Conservation (phyloP, 768 basidiomycete species). For the Lentinula boryana region DNA sequence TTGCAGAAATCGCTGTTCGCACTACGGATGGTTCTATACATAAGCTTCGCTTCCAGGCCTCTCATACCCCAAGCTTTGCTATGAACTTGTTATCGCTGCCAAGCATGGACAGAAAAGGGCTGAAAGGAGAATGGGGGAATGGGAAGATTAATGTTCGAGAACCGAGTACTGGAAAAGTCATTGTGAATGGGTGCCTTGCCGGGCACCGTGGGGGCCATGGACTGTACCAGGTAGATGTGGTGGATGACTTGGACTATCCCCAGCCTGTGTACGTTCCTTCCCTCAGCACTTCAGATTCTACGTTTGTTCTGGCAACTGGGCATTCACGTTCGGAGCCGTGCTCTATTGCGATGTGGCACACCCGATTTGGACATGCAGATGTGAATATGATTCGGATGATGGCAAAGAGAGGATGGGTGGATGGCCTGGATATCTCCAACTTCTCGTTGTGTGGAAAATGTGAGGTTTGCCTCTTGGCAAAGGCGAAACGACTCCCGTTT, state of each 20-base stretch:
- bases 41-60: background rate
- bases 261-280: background rate
- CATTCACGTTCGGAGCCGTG: background rate
- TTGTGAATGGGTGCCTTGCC: background rate
- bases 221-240: background rate
- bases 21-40: background rate
- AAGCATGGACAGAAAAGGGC: background rate
- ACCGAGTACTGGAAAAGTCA: background rate
- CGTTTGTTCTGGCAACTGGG: background rate
- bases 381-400: background rate
- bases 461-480: background rate
- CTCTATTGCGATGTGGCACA: background rate
- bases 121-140: background rate
- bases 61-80: background rate
- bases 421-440: background rate
- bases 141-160: background rate
- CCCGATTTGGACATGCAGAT: background rate
- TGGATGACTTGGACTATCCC: too few species aligned
- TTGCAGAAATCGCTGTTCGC: background rate
- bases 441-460: background rate
- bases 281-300: background rate
- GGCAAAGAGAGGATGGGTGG: background rate
- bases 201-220: background rate
- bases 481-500: background rate
- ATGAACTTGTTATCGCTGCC: background rate